These are phyloP conservation scores for Zopfochytrium polystomum DNA, from an alignment of 371 early-diverging fungal genomes.

Conservation along the genomic window DNA sequence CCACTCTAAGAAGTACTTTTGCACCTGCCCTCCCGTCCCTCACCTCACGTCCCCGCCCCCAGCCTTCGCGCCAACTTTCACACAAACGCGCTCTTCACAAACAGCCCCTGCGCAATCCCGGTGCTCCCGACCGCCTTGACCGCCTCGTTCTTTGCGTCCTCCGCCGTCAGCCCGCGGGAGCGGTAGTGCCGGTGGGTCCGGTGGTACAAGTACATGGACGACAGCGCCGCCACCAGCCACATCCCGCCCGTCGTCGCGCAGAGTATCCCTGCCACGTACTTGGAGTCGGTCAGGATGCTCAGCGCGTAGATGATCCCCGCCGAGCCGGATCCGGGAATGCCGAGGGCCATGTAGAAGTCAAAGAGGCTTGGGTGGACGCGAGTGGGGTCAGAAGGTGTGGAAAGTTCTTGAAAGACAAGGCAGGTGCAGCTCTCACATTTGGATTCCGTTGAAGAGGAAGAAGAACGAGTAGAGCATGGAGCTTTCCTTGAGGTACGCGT, in stretches of 20 bases:
- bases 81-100: background rate
- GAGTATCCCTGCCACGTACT: slow-evolving; percentile 65
- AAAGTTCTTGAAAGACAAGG: background rate
- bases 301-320: slow-evolving; percentile 79
- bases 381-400: background rate
- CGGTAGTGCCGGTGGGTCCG: slow-evolving; percentile 20
- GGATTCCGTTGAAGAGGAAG: slow-evolving; percentile 24
- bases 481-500: slow-evolving; percentile 21
- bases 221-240: slow-evolving; percentile 10
- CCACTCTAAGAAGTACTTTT: too few species aligned
- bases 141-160: slow-evolving; percentile 21
- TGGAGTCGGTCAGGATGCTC: slow-evolving; percentile 64
- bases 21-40: too few species aligned
- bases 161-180: slow-evolving; percentile 17
- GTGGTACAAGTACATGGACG: slow-evolving; percentile 13
- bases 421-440: slow-evolving; percentile 9
- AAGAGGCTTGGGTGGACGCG: slow-evolving; percentile 42
- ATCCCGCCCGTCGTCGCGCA: slow-evolving; percentile 41
- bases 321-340: slow-evolving; percentile 77
- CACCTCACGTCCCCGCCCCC: too few species aligned
- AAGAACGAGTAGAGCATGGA: slow-evolving; percentile 26
- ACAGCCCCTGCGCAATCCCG: slow-evolving; percentile 6
- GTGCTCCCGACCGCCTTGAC: slow-evolving; percentile 18
- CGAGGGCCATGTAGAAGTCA: slow-evolving; percentile 78
- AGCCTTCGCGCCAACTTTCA: too few species aligned